Evolutionary conservation across 2,329 filamentous ascomycete species (phyloP), one percentile per base, ranked within the genome.

Genomic region (Aspergillus quadrilineatus): DNA sequence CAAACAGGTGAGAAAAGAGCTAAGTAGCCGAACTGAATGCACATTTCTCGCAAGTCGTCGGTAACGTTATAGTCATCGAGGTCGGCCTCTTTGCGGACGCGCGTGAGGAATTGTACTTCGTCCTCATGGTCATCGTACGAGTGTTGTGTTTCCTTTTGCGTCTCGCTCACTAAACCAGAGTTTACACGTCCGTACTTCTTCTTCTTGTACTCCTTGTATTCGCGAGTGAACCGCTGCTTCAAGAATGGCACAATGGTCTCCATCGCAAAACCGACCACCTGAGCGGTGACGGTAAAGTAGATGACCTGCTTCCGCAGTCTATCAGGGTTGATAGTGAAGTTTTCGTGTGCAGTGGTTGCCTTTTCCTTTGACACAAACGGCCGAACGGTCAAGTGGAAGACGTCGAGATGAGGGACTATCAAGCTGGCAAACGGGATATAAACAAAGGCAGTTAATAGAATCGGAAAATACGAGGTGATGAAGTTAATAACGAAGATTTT

Each of bases 401-500:
- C 79, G 65, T 97, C 89, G 4, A 99, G 85, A 69, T 96, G 90
- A 0, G 94, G 94, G 0, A 95, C 87, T 17, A 99, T 85, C 32
- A 92, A 75, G 60, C 87, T 86, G 15, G 91, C 93, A 67, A 97
- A 99, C 0, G 93, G 93, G 14, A 96, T 89, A 67, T 97, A 97
- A 61, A 97, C 87, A 67, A 97, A 97, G 0, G 92, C 90, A 0
- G 92, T 97, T 30, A 97, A 82, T 70, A 96, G 88, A 15, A 96
- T 86, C 1, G 91, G 89, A 54, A 96, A 86, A 71, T 97, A 97
- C 0, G 92, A 97, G 5, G 92, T 96, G 73, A 97, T 93, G 75
- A 97, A 97, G 78, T 97, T 96, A 65, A 97, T 84, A n/a, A 97
- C 87, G 67, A 99, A 97, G 50, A 96, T 88, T 78, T 99, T 99